phyloP scores from a whole-genome alignment of 495 filamentous ascomycete species.

The Poronia punctata region DNA sequence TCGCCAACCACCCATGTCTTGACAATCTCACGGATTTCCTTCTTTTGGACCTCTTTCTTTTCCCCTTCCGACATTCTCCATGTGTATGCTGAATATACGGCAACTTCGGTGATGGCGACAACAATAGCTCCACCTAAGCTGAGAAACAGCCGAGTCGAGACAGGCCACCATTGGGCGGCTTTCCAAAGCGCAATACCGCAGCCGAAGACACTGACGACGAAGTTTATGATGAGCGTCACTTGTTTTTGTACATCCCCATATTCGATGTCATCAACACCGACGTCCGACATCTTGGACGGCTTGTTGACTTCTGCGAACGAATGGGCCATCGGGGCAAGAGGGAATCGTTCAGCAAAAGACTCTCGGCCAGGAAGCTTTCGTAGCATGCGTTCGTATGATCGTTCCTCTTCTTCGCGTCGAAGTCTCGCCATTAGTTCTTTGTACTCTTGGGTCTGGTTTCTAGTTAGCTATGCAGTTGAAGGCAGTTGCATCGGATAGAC shows the following conservation, averaged over 20 bases:
- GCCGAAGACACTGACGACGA: conserved; percentile 64
- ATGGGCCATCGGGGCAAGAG: conserved; percentile 38
- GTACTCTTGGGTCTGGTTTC: conserved; percentile 68
- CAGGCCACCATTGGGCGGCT: conserved; percentile 60
- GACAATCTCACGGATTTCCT: conserved; percentile 64
- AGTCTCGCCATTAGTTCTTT: conserved; percentile 83
- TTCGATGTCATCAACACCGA: conserved; percentile 50
- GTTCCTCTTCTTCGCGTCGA: conserved; percentile 68
- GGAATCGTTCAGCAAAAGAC: conserved; percentile 53
- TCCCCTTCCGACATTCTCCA: conserved; percentile 69
- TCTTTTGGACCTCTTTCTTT: conserved; percentile 52
- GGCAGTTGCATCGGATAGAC: conserved; percentile 22
- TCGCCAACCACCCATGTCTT: conserved; percentile 62
- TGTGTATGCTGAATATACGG: conserved; percentile 81
- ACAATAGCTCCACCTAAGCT: conserved; percentile 60
- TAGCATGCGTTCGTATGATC: conserved; percentile 70
- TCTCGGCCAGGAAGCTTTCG: conserved; percentile 49
- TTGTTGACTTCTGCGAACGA: conserved; percentile 45
- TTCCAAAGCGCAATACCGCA: conserved; percentile 69
- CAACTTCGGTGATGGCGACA: conserved; percentile 80
- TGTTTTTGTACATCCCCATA: conserved; percentile 69
- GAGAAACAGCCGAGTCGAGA: conserved; percentile 59
- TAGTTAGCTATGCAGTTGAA: conserved; percentile 22
- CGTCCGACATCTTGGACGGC: conserved; percentile 29
- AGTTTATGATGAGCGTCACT: conserved; percentile 65